Evolutionary conservation across 495 filamentous ascomycete species (phyloP).

Genomic region (Penicillium paxilli): DNA sequence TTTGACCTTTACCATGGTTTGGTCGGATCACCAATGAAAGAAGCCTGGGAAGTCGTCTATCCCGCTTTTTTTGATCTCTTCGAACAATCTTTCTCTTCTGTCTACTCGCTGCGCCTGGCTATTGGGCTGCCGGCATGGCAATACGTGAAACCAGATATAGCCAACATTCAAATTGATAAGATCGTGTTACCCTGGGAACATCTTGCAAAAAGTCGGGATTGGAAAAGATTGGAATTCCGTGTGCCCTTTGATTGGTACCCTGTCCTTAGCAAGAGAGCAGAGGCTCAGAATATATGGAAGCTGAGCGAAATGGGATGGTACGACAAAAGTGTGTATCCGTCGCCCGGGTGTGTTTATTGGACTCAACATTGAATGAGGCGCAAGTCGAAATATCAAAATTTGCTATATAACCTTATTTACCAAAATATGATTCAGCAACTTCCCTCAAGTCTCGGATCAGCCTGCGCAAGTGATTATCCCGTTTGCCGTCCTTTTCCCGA

Average conservation of each 20-base stretch:
- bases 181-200: constrained; percentile 1
- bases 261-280: not conserved
- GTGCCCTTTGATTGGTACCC: constrained; percentile 5
- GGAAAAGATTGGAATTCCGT: constrained; percentile 3
- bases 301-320: not conserved
- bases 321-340: too few relatives aligned
- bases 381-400: too few relatives aligned
- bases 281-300: not conserved
- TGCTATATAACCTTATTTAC: too few relatives aligned
- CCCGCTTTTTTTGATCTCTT: constrained; percentile 7
- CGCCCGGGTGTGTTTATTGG: too few relatives aligned
- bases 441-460: not conserved
- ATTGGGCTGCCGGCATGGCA: constrained; percentile 3
- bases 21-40: not conserved
- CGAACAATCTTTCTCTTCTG: constrained; percentile 1
- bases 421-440: too few relatives aligned
- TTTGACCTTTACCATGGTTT: not conserved
- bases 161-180: not conserved
- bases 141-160: not conserved
- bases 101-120: constrained; percentile 4
- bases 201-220: constrained; percentile 1
- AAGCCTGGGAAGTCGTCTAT: constrained; percentile 3
- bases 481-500: not conserved
- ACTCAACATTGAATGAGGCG: too few relatives aligned
- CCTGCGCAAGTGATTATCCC: too few relatives aligned